A percentile compares a stretch with the other conserved stretches of the same genome.
Conservation (phyloP, 2,329 filamentous ascomycete species). For the Xylaria sp. region DNA sequence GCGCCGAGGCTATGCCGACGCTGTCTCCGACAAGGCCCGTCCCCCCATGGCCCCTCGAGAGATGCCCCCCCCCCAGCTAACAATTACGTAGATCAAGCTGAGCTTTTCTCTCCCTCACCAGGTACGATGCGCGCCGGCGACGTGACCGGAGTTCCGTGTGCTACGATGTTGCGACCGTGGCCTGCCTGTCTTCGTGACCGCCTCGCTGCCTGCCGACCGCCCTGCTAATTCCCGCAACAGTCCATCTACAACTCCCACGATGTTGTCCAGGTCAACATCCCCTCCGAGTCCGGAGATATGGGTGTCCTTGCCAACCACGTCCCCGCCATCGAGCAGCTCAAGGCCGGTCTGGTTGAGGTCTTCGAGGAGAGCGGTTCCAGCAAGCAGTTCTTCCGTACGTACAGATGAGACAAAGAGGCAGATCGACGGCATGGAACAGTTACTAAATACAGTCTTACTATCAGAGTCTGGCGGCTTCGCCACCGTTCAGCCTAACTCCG, state of each 20-base stretch:
- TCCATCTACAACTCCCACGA: slow-evolving; percentile 63
- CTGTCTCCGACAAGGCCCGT: slow-evolving; percentile 69
- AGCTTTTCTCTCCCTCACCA: slow-evolving; percentile 96
- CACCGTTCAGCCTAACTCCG: slow-evolving; percentile 89
- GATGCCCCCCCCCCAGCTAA: slow-evolving; percentile 27
- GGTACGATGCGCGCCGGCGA: slow-evolving; percentile 59
- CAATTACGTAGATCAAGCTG: slow-evolving; percentile 71
- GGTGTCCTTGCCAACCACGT: slow-evolving; percentile 99
- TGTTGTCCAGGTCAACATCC: slow-evolving; percentile 94
- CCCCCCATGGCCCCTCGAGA: background rate
- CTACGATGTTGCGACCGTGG: background rate
- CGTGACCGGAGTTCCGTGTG: background rate
- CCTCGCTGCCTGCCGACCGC: slow-evolving; percentile 5
- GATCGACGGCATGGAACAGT: slow-evolving; percentile 2
- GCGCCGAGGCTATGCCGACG: slow-evolving; percentile 88
- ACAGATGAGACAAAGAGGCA: slow-evolving; percentile 8
- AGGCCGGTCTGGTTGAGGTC: slow-evolving; percentile 91
- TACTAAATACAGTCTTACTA: slow-evolving; percentile 16
- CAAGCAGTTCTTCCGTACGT: slow-evolving; percentile 99
- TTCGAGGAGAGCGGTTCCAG: slow-evolving; percentile 81
- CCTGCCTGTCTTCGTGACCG: background rate
- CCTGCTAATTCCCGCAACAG: slow-evolving; percentile 55
- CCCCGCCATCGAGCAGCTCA: slow-evolving; percentile 96
- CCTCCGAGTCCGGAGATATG: slow-evolving; percentile 98
- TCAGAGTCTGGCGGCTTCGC: slow-evolving; percentile 95